phyloP scores from a whole-genome alignment of 139 green algal species.

The Nannochloris sp. region DNA sequence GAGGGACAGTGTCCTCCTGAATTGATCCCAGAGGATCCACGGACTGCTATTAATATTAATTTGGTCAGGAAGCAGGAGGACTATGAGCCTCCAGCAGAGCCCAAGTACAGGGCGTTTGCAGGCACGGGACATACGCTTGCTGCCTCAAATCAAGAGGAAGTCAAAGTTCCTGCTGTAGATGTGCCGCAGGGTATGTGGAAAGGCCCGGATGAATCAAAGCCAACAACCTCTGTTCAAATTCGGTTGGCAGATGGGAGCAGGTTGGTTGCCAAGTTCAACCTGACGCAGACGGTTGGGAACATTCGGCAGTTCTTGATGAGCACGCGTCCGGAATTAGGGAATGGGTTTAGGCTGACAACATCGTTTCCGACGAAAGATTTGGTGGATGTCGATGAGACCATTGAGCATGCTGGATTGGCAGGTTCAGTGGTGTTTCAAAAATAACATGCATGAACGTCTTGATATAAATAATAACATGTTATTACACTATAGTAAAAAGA shows the following conservation, averaged over 20 bases:
- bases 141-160: constrained; percentile 8
- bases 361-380: constrained; percentile 59
- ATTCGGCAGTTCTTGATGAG: constrained; percentile 72
- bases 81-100: constrained; percentile 46
- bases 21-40: constrained; percentile 41
- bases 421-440: constrained; percentile 82
- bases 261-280: constrained; percentile 78
- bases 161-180: background rate
- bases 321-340: constrained; percentile 43
- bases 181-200: constrained; percentile 33
- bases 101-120: constrained; percentile 54
- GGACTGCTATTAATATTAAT: constrained; percentile 66
- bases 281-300: constrained; percentile 63
- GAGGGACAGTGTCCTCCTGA: constrained; percentile 58
- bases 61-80: constrained; percentile 65
- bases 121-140: constrained; percentile 51
- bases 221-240: constrained; percentile 79
- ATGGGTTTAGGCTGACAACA: constrained; percentile 50
- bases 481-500: background rate
- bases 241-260: constrained; percentile 66
- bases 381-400: constrained; percentile 49
- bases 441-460: background rate
- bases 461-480: background rate
- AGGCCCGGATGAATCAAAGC: constrained; percentile 57
- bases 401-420: constrained; percentile 66